phyloP scores from a whole-genome alignment of 1,139 yeast genomes.

The Schwanniomyces etchellsii region DNA sequence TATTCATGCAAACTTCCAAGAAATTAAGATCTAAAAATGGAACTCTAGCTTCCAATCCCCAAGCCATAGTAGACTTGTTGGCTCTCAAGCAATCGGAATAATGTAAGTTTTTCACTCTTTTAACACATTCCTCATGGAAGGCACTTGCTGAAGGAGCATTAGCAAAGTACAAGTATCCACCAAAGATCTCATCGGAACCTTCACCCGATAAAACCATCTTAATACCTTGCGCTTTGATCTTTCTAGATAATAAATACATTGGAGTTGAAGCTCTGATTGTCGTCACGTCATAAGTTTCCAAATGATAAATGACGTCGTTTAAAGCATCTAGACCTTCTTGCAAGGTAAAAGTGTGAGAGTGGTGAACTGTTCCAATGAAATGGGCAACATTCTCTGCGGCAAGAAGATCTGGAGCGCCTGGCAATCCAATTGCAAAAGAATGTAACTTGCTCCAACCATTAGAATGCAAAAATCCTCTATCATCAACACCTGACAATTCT shows the following conservation, averaged over 20 bases:
- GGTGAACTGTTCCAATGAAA: constrained; percentile 92
- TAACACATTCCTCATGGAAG: constrained; percentile 92
- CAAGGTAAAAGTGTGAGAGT: constrained; percentile 94
- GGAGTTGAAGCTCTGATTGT: constrained; percentile 99
- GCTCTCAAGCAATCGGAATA: constrained; percentile 97
- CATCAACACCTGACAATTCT: constrained; percentile 89
- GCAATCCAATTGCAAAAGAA: constrained; percentile 95
- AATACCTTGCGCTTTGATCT: constrained; percentile 98
- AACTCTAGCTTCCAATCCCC: constrained; percentile 99
- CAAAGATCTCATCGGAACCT: constrained; percentile 98
- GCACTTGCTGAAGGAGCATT: constrained; percentile 89
- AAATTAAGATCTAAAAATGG: constrained; percentile 96
- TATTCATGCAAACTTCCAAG: constrained; percentile 89
- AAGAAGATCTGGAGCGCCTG: constrained; percentile 94
- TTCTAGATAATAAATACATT: constrained; percentile 92
- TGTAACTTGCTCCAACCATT: constrained; percentile 85
- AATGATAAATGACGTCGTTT: constrained; percentile 88
- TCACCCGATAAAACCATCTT: constrained; percentile 99
- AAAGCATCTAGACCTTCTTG: constrained; percentile 96
- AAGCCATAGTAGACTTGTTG: constrained; percentile 98
- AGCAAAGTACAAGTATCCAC: constrained; percentile 96
- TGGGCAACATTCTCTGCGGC: constrained; percentile 97
- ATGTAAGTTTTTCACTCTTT: constrained; percentile 95
- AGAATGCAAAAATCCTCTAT: constrained; percentile 70
- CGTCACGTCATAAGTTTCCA: constrained; percentile 97